These are phyloP conservation scores for Akanthomyces uredinophilus DNA, from an alignment of 2,329 filamentous ascomycete species.

Conservation along the genomic window DNA sequence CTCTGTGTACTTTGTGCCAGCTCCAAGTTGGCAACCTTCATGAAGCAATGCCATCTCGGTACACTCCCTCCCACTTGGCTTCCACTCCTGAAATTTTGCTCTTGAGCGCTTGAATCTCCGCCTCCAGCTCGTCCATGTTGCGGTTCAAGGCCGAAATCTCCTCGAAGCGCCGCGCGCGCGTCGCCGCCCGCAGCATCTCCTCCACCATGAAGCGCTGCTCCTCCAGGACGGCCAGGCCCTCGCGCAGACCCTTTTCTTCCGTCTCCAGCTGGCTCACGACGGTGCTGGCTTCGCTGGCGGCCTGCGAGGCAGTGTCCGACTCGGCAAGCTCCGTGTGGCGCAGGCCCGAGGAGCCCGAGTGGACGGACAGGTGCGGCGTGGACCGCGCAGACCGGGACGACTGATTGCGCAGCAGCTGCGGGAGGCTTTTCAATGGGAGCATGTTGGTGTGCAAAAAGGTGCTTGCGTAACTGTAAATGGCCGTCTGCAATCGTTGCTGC, in stretches of 20 bases:
- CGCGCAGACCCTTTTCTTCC: conserved; percentile 77
- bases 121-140: conserved; percentile 76
- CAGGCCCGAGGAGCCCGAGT: conserved; percentile 33
- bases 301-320: conserved; percentile 41
- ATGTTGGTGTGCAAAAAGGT: conserved; percentile 85
- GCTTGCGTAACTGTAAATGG: conserved; percentile 76
- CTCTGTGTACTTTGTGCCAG: background rate
- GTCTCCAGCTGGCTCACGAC: conserved; percentile 60
- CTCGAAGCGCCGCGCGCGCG: conserved; percentile 73
- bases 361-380: conserved; percentile 28
- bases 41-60: conserved; percentile 29
- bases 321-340: conserved; percentile 44
- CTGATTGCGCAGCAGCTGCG: conserved; percentile 53
- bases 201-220: conserved; percentile 88
- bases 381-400: conserved; percentile 28
- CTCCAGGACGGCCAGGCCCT: conserved; percentile 77
- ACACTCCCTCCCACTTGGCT: conserved; percentile 49
- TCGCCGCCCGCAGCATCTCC: conserved; percentile 76
- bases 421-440: conserved; percentile 75
- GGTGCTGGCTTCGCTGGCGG: conserved; percentile 47
- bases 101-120: conserved; percentile 66
- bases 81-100: conserved; percentile 64
- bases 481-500: conserved; percentile 71
- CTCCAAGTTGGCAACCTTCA: background rate
- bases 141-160: conserved; percentile 74